These are phyloP conservation scores for Litsea cubeba DNA, from an alignment of 164 flowering plant species.

Conservation along the genomic window DNA sequence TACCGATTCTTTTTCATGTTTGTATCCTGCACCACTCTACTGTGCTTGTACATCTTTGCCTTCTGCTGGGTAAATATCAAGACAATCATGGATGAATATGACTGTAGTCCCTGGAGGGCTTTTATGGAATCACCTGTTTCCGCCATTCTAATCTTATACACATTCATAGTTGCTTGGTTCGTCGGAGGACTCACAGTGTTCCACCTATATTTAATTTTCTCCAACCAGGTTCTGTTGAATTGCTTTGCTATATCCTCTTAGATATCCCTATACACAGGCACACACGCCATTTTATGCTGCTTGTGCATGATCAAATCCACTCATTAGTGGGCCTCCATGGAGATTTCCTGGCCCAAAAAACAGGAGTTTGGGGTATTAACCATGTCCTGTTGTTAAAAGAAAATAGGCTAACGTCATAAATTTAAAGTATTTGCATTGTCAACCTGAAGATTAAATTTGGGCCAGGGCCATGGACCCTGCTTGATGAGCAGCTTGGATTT, in stretches of 20 bases:
- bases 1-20: slow-evolving; percentile 75
- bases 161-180: slow-evolving; percentile 58
- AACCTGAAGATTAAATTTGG: neutral
- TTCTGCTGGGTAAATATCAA: slow-evolving; percentile 57
- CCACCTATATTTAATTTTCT: slow-evolving; percentile 55
- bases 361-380: too few species aligned
- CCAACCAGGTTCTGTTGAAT: slow-evolving; percentile 51
- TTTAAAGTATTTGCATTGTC: neutral
- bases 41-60: slow-evolving; percentile 55
- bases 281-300: too few species aligned
- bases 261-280: too few species aligned
- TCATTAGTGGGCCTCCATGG: too few species aligned
- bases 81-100: slow-evolving; percentile 28
- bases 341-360: too few species aligned
- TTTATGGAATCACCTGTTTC: slow-evolving; percentile 44
- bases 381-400: too few species aligned
- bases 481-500: neutral
- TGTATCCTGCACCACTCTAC: slow-evolving; percentile 52
- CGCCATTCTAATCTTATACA: slow-evolving; percentile 51
- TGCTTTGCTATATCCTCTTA: too few species aligned
- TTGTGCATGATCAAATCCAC: too few species aligned
- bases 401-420: too few species aligned
- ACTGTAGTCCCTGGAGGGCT: slow-evolving; percentile 43
- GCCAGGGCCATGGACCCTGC: neutral
- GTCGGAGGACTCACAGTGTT: slow-evolving; percentile 76